Evolutionary conservation across 306 rosid species (phyloP), one percentile per base, ranked within the genome.

Genomic region (Begonia fuchsioides): DNA sequence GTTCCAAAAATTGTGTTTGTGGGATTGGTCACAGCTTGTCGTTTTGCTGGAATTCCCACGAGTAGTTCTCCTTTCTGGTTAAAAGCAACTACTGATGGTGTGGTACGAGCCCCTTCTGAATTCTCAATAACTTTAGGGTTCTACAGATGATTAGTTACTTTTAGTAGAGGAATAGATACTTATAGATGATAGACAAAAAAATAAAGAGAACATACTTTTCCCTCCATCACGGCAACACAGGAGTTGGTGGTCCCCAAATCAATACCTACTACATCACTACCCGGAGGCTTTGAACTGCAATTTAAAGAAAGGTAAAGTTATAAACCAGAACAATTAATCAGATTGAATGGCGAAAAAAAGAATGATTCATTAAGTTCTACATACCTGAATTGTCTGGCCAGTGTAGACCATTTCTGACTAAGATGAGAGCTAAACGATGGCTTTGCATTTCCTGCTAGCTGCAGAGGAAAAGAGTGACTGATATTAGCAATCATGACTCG

Each of bases 191-290:
- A 5, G 8, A 26, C 35, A 26, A 4, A 26, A 26, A 26, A 26
- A 6, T 26, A 4, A 16, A 47, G 9, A n/a, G 19, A 39, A 7
- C 13, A 26, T 54, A 55, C 94, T 83, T 83, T 87, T 51, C 96
- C 96, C 60, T 87, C 96, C 94, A 87, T 87, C 47, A 83, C 86
- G 7, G 96, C 41, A 56, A 87, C 94, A 40, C 96, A 87, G 0
- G 96, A 87, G 65, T 87, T 87, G 50, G 96, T 87, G 8, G 96
- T 87, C 47, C 96, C 96, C 81, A 87, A 67, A 68, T 87, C 96
- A 56, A 87, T 76, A 46, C 96, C 96, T 51, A 83, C 78, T 15
- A 87, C 94, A 56, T 87, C 96, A 57, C 55, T 73, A 17, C 93
- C 96, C 54, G 93, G 70, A 48, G 94, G 79, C 60, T 81, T 80